Evolutionary conservation across 129 eudicot species (phyloP).

Genomic region (Flaveria bidentis): DNA sequence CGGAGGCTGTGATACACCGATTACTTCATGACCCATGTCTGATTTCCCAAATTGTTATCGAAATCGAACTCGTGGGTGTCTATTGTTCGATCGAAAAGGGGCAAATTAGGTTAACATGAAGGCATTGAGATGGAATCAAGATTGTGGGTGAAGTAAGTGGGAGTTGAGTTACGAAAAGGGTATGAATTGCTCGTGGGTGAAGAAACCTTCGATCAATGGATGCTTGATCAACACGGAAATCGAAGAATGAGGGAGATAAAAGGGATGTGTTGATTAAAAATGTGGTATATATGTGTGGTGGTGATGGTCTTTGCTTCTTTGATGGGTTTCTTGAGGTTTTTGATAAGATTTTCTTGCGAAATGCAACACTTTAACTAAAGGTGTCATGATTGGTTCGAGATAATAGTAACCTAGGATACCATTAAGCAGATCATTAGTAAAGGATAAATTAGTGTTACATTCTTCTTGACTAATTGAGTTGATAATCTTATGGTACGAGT

Average conservation of each 20-base stretch:
- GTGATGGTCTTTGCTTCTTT: background rate
- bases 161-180: background rate
- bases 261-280: background rate
- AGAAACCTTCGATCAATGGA: conserved; percentile 6
- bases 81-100: background rate
- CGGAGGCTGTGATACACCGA: background rate
- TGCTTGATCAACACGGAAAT: conserved; percentile 12
- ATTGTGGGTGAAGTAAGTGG: conserved; percentile 4
- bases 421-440: too few relatives aligned
- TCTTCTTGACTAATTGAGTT: too few relatives aligned
- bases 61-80: background rate
- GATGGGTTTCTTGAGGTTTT: background rate
- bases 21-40: background rate
- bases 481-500: too few relatives aligned
- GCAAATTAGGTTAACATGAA: background rate
- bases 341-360: background rate
- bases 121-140: background rate
- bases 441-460: too few relatives aligned
- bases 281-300: background rate
- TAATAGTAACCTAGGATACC: too few relatives aligned
- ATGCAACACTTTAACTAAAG: too few relatives aligned
- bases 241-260: background rate
- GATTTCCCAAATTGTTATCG: background rate
- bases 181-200: background rate
- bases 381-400: too few relatives aligned